Base-by-base conservation (phyloP, 768 basidiomycete species). In the Imleria badia region DNA sequence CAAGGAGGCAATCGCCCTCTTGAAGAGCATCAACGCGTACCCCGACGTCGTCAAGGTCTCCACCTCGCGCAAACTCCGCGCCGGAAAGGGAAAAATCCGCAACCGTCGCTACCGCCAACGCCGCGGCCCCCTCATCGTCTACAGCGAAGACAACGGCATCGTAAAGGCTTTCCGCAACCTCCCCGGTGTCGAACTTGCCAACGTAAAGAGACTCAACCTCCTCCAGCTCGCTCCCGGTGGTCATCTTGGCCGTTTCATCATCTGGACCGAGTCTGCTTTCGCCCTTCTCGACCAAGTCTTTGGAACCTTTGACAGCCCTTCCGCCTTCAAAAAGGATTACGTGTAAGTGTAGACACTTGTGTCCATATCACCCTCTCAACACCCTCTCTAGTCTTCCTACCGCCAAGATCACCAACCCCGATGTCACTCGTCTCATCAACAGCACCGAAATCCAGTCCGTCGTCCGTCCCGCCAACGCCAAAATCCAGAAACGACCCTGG, bases 151-250 rank as follows among this genome's bases (percentile, higher is more conserved):
- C 77, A 87, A 92, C 59, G 97, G 97, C 62, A 91, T 99, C 71
- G 92, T 95, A 72, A 90, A 92, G 77, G 96, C 97, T 8, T 98
- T 99, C 91, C 87, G 96, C 72, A 99, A 99, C 79, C 75, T 99
- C 63, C 97, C 97, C 58, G 97, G 97, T 77, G 95, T 98, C 64
- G 97, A 98, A 79, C 79, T 96, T 49, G 92, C 91, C 76, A 95
- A 91, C 72, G 97, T 99, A 64, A 83, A 86, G 73, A 78, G 91
- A 48, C 80, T 99, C 66, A 99, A 99, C 80, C 85, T 99, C 67
- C 93, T 99, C 72, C 94, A 98, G 78, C 92, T 99, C 72, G 97
- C 97, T 15, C 97, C 97, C 45, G 97, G 97, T 85, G 97, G 97
- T 62, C 97, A 99, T 72, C 86, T 99, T 56, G 97, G 97, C 58